Evolutionary conservation across 768 basidiomycete genomes (phyloP), one percentile per base, ranked within the genome.

Genomic region (Mycena latifolia): DNA sequence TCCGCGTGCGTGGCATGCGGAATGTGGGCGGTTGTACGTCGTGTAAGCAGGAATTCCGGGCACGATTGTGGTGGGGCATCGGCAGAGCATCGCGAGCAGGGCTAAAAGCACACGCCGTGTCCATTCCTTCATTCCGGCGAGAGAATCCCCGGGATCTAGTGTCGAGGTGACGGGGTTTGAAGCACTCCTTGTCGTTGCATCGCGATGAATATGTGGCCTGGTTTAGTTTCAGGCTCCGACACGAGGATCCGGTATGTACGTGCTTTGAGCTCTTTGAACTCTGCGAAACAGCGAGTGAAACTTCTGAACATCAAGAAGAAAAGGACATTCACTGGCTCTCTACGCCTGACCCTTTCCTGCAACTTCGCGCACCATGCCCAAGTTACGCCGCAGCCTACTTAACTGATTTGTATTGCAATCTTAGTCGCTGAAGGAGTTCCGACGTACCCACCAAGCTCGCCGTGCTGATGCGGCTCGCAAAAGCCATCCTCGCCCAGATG

Each of bases 361-460:
- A 84, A 97, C 97, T 73, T 95, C 93, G 66, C 90, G 85, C 5
- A 96, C 93, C 85, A 94, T 89, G 0, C 87, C 88, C 74, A 95
- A 80, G 77, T 94, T 92, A 69, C 92, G 80, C 74, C 88, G 85
- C 54, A 96, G 74, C 18, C 89, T 56, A 92, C 93, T 72, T 91
- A 90, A 71, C 88, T 93, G 61, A 94, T 91, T 72, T 89, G 39
- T 63, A 85, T 83, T n/a, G 91, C 90, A 35, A 92, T 92, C 83
- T 92, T 92, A 75, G 75, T 92, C 91, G 1, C 91, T 89, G 41
- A 92, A 73, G 11, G 89, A 91, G 72, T 88, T 92, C 65, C 90
- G 77, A 54, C 91, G 55, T 27, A 3, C 50, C 61, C 10, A 55
- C 27, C 27, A 70, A 74, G 29, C 51, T 74, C 0, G 70, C 60